phyloP scores from a whole-genome alignment of 768 basidiomycete genomes.

The Cyclocybe aegerita region DNA sequence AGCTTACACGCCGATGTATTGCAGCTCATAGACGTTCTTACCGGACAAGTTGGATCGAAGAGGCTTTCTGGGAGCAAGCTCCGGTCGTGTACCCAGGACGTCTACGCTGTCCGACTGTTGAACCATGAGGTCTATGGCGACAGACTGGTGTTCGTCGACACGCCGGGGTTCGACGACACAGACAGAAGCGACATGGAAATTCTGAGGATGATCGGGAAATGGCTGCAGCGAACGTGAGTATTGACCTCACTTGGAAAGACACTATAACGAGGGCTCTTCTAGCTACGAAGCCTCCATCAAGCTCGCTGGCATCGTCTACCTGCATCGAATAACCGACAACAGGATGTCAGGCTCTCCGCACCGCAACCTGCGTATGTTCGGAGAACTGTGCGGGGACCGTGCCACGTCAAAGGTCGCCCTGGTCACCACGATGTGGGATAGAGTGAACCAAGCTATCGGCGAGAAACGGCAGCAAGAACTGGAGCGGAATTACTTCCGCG shows the following conservation, averaged over 20 bases:
- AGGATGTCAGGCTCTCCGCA: slow-evolving; percentile 39
- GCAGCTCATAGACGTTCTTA: background rate
- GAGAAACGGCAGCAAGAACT: slow-evolving; percentile 12
- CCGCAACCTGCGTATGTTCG: slow-evolving; percentile 45
- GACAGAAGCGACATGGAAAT: slow-evolving; percentile 6
- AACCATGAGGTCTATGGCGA: slow-evolving; percentile 1
- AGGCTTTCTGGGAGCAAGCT: too few relatives aligned
- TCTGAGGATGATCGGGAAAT: slow-evolving; percentile 7
- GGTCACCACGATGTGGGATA: slow-evolving; percentile 51
- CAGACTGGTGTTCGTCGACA: slow-evolving; percentile 11
- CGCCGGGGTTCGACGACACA: slow-evolving; percentile 12
- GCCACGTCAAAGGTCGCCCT: slow-evolving; percentile 44
- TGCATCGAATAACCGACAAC: slow-evolving; percentile 42
- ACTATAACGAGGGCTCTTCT: background rate
- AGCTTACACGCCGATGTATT: background rate
- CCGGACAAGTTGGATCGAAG: background rate
- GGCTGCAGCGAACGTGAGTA: slow-evolving; percentile 6
- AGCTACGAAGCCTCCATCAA: background rate
- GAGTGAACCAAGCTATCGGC: slow-evolving; percentile 16
- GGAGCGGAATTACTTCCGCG: slow-evolving; percentile 13
- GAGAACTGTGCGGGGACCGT: slow-evolving; percentile 43
- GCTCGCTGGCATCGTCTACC: slow-evolving; percentile 37
- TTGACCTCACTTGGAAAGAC: background rate
- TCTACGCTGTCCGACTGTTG: background rate
- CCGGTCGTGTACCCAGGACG: background rate